Evolutionary conservation across 179 eudicot genomes (phyloP).

Genomic region (Sideroxylon spinosum): DNA sequence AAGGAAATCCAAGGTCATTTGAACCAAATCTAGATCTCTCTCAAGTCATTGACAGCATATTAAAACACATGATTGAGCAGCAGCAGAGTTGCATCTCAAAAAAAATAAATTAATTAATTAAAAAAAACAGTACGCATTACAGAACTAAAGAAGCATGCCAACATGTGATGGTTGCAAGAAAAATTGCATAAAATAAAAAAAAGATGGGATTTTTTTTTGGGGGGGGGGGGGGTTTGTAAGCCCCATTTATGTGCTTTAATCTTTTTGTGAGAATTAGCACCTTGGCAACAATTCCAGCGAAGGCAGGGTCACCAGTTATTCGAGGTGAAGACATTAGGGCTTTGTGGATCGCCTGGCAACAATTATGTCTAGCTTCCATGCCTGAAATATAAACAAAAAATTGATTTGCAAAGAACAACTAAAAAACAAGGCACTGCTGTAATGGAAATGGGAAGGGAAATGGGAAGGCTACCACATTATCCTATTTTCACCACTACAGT

Average conservation of each 20-base stretch:
- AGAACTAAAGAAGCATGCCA: not conserved
- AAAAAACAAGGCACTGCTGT: not conserved
- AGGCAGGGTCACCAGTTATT: slow-evolving; percentile 49
- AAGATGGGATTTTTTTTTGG: too few relatives aligned
- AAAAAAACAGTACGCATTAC: not conserved
- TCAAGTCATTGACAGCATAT: not conserved
- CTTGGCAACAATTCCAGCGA: slow-evolving; percentile 56
- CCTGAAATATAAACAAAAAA: slow-evolving; percentile 36
- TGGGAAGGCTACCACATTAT: too few relatives aligned
- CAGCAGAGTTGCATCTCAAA: not conserved
- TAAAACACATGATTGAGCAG: not conserved
- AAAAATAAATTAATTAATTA: too few relatives aligned
- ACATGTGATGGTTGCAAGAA: too few relatives aligned
- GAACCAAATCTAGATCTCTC: not conserved
- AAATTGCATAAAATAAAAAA: too few relatives aligned
- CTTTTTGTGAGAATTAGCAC: slow-evolving; percentile 28
- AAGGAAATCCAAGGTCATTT: not conserved
- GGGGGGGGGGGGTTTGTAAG: too few relatives aligned
- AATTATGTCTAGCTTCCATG: slow-evolving; percentile 78
- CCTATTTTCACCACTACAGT: too few relatives aligned
- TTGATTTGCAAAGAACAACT: not conserved
- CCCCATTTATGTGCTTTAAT: not conserved
- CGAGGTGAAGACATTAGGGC: slow-evolving; percentile 51
- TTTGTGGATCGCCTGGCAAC: slow-evolving; percentile 62
- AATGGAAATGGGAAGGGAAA: too few relatives aligned